phyloP scores from a whole-genome alignment of 1,284 basidiomycete species.

The Moesziomyces globuligerus region DNA sequence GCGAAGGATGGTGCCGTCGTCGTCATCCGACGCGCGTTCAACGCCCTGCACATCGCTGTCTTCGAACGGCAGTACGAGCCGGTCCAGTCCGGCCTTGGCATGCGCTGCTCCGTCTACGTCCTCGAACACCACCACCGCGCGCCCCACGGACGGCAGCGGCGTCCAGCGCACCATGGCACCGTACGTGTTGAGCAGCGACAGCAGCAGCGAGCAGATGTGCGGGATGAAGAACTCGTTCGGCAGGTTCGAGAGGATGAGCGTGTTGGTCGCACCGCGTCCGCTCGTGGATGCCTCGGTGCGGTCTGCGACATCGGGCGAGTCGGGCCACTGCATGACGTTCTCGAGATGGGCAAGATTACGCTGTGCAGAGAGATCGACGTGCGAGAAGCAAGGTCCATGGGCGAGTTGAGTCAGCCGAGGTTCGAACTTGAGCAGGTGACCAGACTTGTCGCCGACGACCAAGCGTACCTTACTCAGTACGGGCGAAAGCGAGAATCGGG shows the following conservation, averaged over 20 bases:
- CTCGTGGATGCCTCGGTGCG: background rate
- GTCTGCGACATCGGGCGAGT: constrained; percentile 5
- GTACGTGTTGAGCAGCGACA: constrained; percentile 58
- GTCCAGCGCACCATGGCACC: constrained; percentile 59
- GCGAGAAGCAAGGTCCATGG: constrained; percentile 1
- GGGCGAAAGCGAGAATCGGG: constrained; percentile 80
- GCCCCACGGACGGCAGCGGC: constrained; percentile 56
- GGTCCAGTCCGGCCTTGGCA: constrained; percentile 58
- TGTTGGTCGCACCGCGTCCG: constrained; percentile 41
- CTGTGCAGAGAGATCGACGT: constrained; percentile 16
- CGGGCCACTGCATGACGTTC: constrained; percentile 50
- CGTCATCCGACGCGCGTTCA: constrained; percentile 19
- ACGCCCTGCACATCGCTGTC: constrained; percentile 43
- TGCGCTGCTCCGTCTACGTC: constrained; percentile 35
- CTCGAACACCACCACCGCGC: constrained; percentile 56
- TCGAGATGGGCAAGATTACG: constrained; percentile 48
- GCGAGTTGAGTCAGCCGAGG: constrained; percentile 15
- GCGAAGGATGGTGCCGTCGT: constrained; percentile 34
- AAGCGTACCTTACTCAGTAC: constrained; percentile 72
- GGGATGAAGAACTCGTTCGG: constrained; percentile 60
- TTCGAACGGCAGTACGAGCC: constrained; percentile 52
- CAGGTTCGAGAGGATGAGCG: constrained; percentile 59
- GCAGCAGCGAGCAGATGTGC: constrained; percentile 49
- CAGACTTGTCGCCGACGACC: background rate
- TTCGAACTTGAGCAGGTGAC: background rate